phyloP scores from a whole-genome alignment of 208 protist species.

The Acanthamoeba lenticulata region DNA sequence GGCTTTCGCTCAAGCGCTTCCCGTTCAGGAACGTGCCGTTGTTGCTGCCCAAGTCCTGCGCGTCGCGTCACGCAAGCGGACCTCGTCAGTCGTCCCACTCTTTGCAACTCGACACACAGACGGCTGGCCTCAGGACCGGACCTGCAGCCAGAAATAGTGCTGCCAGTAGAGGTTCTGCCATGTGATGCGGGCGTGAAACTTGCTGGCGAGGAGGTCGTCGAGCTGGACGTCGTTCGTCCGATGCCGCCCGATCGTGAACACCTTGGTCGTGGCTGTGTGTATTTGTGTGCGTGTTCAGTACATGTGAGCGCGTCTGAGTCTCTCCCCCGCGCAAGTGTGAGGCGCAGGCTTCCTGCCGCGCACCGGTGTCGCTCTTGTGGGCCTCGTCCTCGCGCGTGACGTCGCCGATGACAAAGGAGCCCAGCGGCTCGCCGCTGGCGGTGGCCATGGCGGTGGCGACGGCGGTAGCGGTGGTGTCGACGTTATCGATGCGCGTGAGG shows the following conservation, averaged over 20 bases:
- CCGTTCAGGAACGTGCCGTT: conserved; percentile 47
- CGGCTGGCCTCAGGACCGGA: too few relatives aligned
- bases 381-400: not conserved
- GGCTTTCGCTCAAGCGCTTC: conserved; percentile 40
- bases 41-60: conserved; percentile 22
- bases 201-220: conserved; percentile 37
- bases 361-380: conserved; percentile 19
- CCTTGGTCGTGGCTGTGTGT: not conserved
- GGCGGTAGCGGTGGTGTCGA: too few relatives aligned
- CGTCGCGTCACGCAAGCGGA: not conserved
- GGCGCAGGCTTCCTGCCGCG: not conserved
- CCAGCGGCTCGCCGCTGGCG: too few relatives aligned
- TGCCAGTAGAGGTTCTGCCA: conserved; percentile 60
- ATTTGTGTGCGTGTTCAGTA: too few relatives aligned
- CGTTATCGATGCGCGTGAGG: not conserved
- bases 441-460: too few relatives aligned
- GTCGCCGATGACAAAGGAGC: conserved; percentile 10
- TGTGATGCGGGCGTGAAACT: conserved; percentile 29
- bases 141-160: conserved; percentile 48
- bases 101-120: too few relatives aligned
- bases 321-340: not conserved
- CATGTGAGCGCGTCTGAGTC: not conserved
- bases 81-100: too few relatives aligned
- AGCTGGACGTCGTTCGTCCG: conserved; percentile 24
- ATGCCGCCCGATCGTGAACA: not conserved